These are phyloP conservation scores for Geum urbanum DNA, from an alignment of 306 rosid genomes.

Conservation along the genomic window DNA sequence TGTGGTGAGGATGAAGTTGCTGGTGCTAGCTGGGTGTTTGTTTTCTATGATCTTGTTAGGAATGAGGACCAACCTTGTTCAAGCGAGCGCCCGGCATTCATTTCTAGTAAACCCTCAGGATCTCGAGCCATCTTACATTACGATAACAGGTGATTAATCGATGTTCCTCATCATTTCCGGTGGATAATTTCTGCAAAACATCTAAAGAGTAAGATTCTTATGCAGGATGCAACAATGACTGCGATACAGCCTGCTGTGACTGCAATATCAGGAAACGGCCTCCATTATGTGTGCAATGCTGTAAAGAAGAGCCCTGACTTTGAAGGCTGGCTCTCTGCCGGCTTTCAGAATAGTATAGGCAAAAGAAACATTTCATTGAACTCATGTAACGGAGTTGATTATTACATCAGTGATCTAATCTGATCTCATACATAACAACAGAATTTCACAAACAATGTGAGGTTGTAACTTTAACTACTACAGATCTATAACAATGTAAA, in stretches of 20 bases:
- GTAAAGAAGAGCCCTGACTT: constrained; percentile 52
- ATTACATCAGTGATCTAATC: constrained; percentile 14
- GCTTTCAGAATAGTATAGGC: constrained; percentile 14
- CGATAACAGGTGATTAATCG: constrained; percentile 52
- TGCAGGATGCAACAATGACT: constrained; percentile 88
- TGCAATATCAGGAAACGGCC: constrained; percentile 66
- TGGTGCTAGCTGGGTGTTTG: constrained; percentile 35
- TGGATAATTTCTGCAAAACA: too few relatives aligned
- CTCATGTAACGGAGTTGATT: constrained; percentile 7
- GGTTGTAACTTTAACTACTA: constrained; percentile 19
- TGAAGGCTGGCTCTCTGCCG: background rate
- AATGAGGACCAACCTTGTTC: constrained; percentile 30
- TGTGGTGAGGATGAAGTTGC: constrained; percentile 34
- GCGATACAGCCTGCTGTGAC: constrained; percentile 71
- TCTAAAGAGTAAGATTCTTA: background rate
- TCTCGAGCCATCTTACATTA: constrained; percentile 42
- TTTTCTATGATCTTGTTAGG: constrained; percentile 25
- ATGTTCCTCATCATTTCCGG: background rate
- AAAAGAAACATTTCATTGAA: constrained; percentile 1
- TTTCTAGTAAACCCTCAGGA: constrained; percentile 23
- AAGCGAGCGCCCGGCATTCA: constrained; percentile 41
- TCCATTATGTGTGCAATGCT: constrained; percentile 77
- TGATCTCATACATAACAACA: constrained; percentile 23
- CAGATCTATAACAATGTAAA: constrained; percentile 23
- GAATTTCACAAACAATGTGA: constrained; percentile 4